Percentiles rank a stretch among this genome's conserved stretches.
Conservation (phyloP, 257 asterid species). For the Plectranthus barbatus region DNA sequence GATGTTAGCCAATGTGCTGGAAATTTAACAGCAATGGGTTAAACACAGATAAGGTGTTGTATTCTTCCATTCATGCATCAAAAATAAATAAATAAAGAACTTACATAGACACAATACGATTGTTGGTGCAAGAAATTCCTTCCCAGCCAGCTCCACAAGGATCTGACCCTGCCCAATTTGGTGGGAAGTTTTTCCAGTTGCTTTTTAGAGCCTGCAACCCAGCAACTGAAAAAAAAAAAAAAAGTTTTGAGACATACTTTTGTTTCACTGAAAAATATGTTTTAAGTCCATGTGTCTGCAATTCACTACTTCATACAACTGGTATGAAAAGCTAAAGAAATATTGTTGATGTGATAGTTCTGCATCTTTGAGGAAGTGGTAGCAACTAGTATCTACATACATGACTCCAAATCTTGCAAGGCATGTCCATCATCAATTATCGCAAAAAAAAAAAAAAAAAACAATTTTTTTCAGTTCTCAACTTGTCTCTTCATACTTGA, state of each 20-base stretch:
- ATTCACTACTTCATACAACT: too few relatives aligned
- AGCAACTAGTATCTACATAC: too few relatives aligned
- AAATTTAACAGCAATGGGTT: conserved; percentile 4
- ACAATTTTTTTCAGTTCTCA: too few relatives aligned
- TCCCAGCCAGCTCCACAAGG: conserved; percentile 73
- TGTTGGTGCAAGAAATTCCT: conserved; percentile 44
- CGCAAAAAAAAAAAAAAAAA: too few relatives aligned
- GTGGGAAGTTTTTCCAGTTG: conserved; percentile 60
- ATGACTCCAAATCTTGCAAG: too few relatives aligned
- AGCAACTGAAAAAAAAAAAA: conserved; percentile 36
- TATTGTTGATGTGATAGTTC: too few relatives aligned
- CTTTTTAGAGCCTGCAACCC: conserved; percentile 38
- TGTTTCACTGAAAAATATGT: not conserved
- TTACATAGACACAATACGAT: conserved; percentile 61
- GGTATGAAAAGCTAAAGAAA: too few relatives aligned
- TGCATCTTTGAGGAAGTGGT: too few relatives aligned
- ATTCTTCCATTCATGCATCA: not conserved
- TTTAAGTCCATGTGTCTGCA: not conserved
- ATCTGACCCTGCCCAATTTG: conserved; percentile 63
- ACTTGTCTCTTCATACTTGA: too few relatives aligned
- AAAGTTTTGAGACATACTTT: not conserved
- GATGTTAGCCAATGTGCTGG: conserved; percentile 61
- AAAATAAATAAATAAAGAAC: not conserved
- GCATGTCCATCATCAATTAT: not conserved
- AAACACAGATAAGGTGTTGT: not conserved